These are phyloP conservation scores for Trichoderma atrobrunneum DNA, from an alignment of 2,329 filamentous ascomycete genomes.

Conservation along the genomic window DNA sequence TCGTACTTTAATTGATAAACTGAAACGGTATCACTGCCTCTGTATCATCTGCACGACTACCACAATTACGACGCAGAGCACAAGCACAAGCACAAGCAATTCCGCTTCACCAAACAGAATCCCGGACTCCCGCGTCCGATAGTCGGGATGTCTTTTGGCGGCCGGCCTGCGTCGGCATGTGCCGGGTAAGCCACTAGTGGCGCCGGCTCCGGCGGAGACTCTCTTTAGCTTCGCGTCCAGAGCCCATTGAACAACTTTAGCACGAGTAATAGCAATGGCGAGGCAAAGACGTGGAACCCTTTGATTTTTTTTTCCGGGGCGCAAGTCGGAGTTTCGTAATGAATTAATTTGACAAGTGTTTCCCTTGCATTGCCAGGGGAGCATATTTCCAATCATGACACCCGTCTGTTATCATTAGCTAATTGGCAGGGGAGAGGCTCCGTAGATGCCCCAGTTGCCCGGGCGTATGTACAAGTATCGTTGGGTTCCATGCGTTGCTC, in stretches of 20 bases:
- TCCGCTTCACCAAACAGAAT: background rate
- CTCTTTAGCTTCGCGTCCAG: background rate
- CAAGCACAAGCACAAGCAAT: background rate
- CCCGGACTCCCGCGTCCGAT: slow-evolving; percentile 12
- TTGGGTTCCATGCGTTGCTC: background rate
- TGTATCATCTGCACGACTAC: background rate
- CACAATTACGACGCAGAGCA: background rate
- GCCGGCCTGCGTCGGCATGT: slow-evolving; percentile 20
- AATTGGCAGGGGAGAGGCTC: background rate
- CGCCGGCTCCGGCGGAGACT: slow-evolving; percentile 8
- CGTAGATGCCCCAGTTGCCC: background rate
- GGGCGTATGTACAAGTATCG: background rate
- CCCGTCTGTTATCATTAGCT: background rate
- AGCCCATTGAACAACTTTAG: background rate
- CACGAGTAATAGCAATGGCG: background rate
- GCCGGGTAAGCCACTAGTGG: background rate
- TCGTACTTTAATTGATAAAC: background rate
- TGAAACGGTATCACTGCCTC: background rate
- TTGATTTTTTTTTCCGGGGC: background rate
- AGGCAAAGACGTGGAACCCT: background rate
- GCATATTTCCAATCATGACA: background rate
- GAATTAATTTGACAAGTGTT: background rate
- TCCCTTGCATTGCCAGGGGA: background rate
- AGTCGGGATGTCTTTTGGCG: slow-evolving; percentile 1
- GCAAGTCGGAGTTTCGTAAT: slow-evolving; percentile 2